Evolutionary conservation across 2,329 filamentous ascomycete species (phyloP).

Genomic region (Colletotrichum nymphaeae): DNA sequence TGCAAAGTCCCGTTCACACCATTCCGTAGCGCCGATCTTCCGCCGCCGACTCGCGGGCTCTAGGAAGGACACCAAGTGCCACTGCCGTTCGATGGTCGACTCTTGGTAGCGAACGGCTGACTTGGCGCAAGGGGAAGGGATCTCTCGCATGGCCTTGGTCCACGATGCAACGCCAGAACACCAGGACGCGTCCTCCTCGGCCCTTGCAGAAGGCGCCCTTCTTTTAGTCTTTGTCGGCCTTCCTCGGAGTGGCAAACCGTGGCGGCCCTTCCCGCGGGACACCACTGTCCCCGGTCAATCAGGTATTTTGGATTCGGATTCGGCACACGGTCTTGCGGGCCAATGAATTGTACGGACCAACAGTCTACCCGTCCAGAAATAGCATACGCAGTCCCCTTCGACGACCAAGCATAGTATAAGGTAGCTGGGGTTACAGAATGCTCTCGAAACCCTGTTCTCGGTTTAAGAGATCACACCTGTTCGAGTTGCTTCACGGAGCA

Average conservation of each 20-base stretch:
- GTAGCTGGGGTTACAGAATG: background rate
- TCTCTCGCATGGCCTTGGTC: background rate
- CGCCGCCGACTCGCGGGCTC: background rate
- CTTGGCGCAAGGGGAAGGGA: slow-evolving; percentile 14
- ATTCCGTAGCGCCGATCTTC: slow-evolving; percentile 5
- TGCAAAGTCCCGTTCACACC: slow-evolving; percentile 24
- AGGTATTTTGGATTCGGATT: background rate
- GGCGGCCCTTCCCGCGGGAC: slow-evolving; percentile 24
- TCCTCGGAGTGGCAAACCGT: slow-evolving; percentile 16
- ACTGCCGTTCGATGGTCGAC: background rate
- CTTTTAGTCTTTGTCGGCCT: slow-evolving; percentile 1
- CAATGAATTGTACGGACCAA: background rate
- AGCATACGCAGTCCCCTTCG: background rate
- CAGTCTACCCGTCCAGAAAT: background rate
- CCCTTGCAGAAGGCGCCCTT: background rate
- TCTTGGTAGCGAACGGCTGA: slow-evolving; percentile 17
- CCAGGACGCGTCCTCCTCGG: background rate
- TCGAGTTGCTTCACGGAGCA: background rate
- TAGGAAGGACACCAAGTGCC: background rate
- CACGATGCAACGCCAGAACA: background rate
- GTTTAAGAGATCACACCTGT: background rate
- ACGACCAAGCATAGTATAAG: background rate
- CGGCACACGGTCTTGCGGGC: background rate
- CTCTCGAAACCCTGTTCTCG: background rate
- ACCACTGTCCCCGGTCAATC: background rate